Base-by-base conservation (phyloP, 495 filamentous ascomycete genomes). In the Aspergillus saccharolyticus region DNA sequence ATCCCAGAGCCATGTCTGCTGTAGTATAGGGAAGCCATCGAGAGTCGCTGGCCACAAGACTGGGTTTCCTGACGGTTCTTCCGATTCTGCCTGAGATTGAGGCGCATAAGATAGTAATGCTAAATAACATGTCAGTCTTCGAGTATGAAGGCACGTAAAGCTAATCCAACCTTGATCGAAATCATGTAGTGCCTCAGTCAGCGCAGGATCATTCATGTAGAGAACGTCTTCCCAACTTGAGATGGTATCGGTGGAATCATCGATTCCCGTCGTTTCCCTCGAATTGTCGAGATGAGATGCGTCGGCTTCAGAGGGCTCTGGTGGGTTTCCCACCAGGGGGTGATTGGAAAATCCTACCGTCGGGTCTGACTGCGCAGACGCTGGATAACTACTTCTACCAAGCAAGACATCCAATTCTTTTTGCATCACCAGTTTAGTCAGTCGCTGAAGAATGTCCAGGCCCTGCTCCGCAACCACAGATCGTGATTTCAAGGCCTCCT, bases 391-490 rank as follows among this genome's bases (percentile, higher is more conserved):
- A 5, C 46, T 45, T 16, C 49, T 30, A 21, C 53, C 56, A 7
- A 69, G 49, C 49, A 70, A 63, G n/a, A 55, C 62, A n/a, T 57
- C 62, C 16, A 69, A 39, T 21, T 71, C 70, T 18, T 66, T 73
- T 18, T 71, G 66, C 61, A 73, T 64, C 1, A 66, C 60, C 9
- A 65, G 52, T n/a, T 56, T 58, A 0, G 62, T 60, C 19, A 71
- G 25, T 15, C 58, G 59, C 54, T 70, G 47, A 0, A 70, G 44
- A 12, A 73, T 68, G 17, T 63, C 63, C 1, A 73, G 33, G 0
- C 65, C 63, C 19, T 72, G 70, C 21, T 58, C 59, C 3, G 66
- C 44, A 3, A 70, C 42, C 3, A 59, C 20, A 12, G 68, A 68
- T 3, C 9, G 62, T 47, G n/a, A 48, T 20, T 63, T 63, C 16